phyloP scores from a whole-genome alignment of 441 rosid species.

The Euphorbia schlechtendalii region DNA sequence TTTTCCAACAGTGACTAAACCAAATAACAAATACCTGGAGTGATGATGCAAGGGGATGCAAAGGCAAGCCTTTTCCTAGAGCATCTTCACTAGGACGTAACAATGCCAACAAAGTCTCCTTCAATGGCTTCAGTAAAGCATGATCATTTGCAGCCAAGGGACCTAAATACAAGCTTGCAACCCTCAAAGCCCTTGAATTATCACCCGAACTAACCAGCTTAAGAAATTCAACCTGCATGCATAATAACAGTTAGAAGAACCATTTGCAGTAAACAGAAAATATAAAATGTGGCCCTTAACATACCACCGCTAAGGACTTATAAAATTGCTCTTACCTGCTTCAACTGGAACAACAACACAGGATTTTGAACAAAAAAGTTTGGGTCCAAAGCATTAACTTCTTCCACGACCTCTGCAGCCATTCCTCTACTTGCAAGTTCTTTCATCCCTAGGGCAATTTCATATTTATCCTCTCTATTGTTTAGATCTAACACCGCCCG shows the following conservation, averaged over 20 bases:
- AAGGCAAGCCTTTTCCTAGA: slow-evolving; percentile 53
- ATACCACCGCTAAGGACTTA: background rate
- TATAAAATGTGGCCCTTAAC: background rate
- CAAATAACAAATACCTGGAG: slow-evolving; percentile 54
- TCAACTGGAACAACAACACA: slow-evolving; percentile 64
- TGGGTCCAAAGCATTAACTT: slow-evolving; percentile 68
- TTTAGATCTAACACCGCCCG: slow-evolving; percentile 18
- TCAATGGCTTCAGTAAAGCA: slow-evolving; percentile 64
- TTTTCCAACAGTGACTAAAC: background rate
- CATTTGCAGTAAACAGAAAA: background rate
- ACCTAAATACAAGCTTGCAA: slow-evolving; percentile 80
- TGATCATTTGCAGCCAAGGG: slow-evolving; percentile 73
- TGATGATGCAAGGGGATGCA: slow-evolving; percentile 67
- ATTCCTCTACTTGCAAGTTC: slow-evolving; percentile 76
- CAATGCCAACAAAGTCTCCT: slow-evolving; percentile 75
- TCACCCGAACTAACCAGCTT: slow-evolving; percentile 70
- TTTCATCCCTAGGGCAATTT: slow-evolving; percentile 68
- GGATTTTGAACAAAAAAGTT: slow-evolving; percentile 62
- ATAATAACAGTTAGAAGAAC: background rate
- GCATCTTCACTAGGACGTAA: slow-evolving; percentile 58
- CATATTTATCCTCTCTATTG: slow-evolving; percentile 46
- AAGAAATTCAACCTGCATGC: slow-evolving; percentile 74
- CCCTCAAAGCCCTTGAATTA: slow-evolving; percentile 67
- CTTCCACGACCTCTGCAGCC: slow-evolving; percentile 75
- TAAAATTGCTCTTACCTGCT: slow-evolving; percentile 51